phyloP scores from a whole-genome alignment of 108 stramenopile species.

The Schizochytrium sp. region DNA sequence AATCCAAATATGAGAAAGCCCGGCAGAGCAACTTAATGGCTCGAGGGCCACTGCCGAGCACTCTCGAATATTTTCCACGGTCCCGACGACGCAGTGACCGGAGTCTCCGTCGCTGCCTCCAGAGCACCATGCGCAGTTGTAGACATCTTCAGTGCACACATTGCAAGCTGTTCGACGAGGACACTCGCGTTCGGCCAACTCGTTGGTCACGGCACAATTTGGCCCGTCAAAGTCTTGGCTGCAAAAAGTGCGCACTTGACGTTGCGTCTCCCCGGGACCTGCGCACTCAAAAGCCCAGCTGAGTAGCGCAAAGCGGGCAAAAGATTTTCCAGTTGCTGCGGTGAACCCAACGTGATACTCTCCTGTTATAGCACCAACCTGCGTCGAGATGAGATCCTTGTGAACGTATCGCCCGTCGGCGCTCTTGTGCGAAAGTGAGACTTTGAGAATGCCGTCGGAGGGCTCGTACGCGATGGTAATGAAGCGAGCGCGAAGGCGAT shows the following conservation, averaged over 20 bases:
- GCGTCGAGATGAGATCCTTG: not conserved
- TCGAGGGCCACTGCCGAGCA: not conserved
- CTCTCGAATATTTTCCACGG: not conserved
- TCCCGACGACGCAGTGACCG: not conserved
- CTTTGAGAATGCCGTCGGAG: not conserved
- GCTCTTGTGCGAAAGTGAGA: not conserved
- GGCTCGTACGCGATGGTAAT: not conserved
- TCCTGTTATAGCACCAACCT: not conserved
- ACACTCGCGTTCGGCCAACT: not conserved
- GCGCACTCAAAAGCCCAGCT: not conserved
- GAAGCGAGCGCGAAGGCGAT: not conserved
- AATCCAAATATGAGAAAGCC: not conserved
- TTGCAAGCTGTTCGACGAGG: not conserved
- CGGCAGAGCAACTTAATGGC: not conserved
- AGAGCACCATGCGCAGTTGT: slow-evolving; percentile 8
- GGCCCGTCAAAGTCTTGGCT: not conserved
- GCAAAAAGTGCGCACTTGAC: not conserved
- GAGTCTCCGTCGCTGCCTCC: not conserved
- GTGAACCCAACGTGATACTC: not conserved
- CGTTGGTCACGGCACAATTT: not conserved
- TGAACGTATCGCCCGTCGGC: not conserved
- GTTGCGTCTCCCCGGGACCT: not conserved
- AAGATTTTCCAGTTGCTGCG: not conserved
- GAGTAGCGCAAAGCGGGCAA: not conserved
- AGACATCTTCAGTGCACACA: not conserved